phyloP scores from a whole-genome alignment of 1,284 basidiomycete genomes.

The Coriolopsis trogii region DNA sequence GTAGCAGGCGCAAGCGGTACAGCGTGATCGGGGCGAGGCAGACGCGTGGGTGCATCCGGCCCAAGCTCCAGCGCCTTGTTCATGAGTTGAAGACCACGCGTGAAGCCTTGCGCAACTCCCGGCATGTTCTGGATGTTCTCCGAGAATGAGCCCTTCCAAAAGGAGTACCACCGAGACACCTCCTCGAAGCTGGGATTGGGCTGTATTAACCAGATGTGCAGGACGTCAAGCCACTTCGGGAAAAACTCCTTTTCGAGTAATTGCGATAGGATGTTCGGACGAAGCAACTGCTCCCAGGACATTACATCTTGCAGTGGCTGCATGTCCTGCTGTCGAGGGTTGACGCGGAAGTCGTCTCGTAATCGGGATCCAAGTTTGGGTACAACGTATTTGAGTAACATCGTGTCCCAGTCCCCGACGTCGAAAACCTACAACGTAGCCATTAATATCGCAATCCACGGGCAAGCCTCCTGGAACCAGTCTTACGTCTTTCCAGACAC shows the following conservation, averaged over 20 bases:
- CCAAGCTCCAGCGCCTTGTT: conserved; percentile 89
- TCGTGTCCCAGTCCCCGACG: conserved; percentile 84
- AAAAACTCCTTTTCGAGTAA: conserved; percentile 92
- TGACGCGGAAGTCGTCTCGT: conserved; percentile 83
- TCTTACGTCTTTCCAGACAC: conserved; percentile 81
- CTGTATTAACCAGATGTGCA: conserved; percentile 90
- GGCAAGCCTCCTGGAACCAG: not conserved
- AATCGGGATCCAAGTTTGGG: conserved; percentile 85
- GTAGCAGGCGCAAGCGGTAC: conserved; percentile 33
- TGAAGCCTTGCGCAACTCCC: conserved; percentile 80
- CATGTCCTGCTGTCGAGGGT: conserved; percentile 89
- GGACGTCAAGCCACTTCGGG: conserved; percentile 92
- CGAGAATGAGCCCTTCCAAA: conserved; percentile 86
- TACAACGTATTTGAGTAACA: conserved; percentile 89
- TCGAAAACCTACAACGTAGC: conserved; percentile 62
- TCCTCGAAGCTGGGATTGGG: conserved; percentile 85
- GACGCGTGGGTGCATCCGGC: conserved; percentile 63
- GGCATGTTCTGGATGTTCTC: conserved; percentile 65
- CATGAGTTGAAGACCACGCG: conserved; percentile 87
- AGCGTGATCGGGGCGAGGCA: conserved; percentile 66
- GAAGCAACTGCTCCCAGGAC: conserved; percentile 76
- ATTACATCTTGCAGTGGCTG: conserved; percentile 79
- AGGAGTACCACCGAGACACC: conserved; percentile 89
- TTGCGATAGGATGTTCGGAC: conserved; percentile 77
- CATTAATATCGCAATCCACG: conserved; percentile 10